A percentile compares a stretch with the other conserved stretches of the same genome.
These are phyloP conservation scores for Phascolomyces articulosus DNA, from an alignment of 371 early-diverging fungal genomes.

Conservation along the genomic window DNA sequence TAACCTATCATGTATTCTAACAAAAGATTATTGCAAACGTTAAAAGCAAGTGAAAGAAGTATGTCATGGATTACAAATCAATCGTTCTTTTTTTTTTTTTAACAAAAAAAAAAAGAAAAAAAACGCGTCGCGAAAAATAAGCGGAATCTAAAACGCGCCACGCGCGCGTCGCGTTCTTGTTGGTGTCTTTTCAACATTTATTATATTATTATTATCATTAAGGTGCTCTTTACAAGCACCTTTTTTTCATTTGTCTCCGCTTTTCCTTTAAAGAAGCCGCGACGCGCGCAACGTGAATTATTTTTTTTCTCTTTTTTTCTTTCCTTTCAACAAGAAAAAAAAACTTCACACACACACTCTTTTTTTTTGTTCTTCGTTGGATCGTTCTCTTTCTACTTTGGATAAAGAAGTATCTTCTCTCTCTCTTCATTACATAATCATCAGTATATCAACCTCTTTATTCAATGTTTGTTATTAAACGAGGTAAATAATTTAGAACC, in stretches of 20 bases:
- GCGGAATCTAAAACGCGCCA: neutral
- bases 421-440: neutral
- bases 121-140: no score
- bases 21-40: no score
- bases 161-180: neutral
- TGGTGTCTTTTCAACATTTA: neutral
- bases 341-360: neutral
- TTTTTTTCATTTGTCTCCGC: neutral
- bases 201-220: no score
- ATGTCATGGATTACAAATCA: no score
- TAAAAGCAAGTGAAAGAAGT: neutral
- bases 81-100: neutral
- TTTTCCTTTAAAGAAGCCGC: constrained; percentile 5
- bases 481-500: constrained; percentile 57
- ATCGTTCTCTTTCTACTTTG: neutral
- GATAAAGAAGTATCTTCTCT: neutral
- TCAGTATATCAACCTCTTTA: no score
- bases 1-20: no score
- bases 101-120: no score
- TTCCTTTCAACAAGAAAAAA: neutral
- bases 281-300: neutral
- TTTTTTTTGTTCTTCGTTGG: neutral
- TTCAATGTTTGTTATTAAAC: constrained; percentile 78
- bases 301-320: constrained; percentile 4
- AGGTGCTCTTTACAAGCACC: no score